phyloP scores from a whole-genome alignment of 148 eudicot species.

The Vaccinium myrtillus region DNA sequence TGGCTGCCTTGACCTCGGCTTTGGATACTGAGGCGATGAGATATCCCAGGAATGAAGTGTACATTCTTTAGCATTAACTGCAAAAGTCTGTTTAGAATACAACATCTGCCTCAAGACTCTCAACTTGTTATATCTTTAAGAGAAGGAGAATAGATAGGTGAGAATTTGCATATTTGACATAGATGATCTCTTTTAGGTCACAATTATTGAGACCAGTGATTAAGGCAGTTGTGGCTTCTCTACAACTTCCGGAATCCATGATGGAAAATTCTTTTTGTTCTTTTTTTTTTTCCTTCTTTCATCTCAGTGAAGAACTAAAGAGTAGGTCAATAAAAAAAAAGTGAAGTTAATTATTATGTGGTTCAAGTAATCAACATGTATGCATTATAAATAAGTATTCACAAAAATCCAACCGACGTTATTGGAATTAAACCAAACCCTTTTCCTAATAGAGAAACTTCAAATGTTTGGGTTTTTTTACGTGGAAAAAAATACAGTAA shows the following conservation, averaged over 20 bases:
- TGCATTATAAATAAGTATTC: neutral
- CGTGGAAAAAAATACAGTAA: neutral
- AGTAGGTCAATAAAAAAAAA: neutral
- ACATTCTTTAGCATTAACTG: neutral
- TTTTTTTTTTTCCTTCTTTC: neutral
- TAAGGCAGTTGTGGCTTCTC: neutral
- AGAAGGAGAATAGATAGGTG: neutral
- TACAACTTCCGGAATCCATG: neutral
- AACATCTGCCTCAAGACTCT: neutral
- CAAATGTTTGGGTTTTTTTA: neutral
- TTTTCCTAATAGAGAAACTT: neutral
- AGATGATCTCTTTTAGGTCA: neutral
- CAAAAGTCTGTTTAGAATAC: neutral
- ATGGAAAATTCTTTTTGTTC: neutral
- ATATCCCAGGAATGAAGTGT: neutral
- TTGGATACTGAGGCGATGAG: neutral
- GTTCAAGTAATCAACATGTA: neutral
- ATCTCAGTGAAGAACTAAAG: neutral
- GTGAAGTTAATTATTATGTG: neutral
- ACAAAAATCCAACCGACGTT: neutral
- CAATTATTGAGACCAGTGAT: neutral
- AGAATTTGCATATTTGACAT: neutral
- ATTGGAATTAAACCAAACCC: neutral
- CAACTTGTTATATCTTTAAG: neutral
- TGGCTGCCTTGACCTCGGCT: neutral